These are phyloP conservation scores for Penicillium lagena DNA, from an alignment of 495 filamentous ascomycete species.

Conservation along the genomic window DNA sequence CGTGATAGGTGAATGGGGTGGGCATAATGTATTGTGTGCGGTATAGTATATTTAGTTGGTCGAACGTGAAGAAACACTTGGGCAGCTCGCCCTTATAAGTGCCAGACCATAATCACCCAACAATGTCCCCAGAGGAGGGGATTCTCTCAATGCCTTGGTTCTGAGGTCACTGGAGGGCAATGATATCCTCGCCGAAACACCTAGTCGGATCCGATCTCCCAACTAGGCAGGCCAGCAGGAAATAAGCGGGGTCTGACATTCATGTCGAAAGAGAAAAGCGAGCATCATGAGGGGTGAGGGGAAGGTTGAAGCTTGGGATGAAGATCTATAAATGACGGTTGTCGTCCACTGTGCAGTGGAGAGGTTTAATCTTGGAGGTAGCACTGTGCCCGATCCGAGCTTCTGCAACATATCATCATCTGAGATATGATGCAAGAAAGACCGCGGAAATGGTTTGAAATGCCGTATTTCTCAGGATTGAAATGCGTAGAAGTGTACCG, in stretches of 20 bases:
- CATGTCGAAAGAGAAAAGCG: background rate
- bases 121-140: slow-evolving; percentile 4
- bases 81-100: background rate
- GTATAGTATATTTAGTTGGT: background rate
- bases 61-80: background rate
- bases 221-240: slow-evolving; percentile 11
- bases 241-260: background rate
- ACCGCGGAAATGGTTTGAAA: background rate
- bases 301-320: slow-evolving; percentile 5
- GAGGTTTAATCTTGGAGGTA: background rate
- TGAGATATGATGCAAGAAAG: background rate
- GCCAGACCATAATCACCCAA: background rate
- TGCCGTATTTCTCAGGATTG: background rate
- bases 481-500: background rate
- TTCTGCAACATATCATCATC: background rate
- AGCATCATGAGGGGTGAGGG: slow-evolving; percentile 8
- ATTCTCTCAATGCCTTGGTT: background rate
- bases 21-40: slow-evolving; percentile 15
- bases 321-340: background rate
- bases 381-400: background rate
- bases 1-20: slow-evolving; percentile 42
- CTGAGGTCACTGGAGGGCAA: background rate
- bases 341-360: background rate
- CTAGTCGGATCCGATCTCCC: slow-evolving; percentile 9
- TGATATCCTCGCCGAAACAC: background rate